Evolutionary conservation across 805 yeast species (phyloP), one percentile per base, ranked within the genome.

Genomic region (Blastobotrys americana): DNA sequence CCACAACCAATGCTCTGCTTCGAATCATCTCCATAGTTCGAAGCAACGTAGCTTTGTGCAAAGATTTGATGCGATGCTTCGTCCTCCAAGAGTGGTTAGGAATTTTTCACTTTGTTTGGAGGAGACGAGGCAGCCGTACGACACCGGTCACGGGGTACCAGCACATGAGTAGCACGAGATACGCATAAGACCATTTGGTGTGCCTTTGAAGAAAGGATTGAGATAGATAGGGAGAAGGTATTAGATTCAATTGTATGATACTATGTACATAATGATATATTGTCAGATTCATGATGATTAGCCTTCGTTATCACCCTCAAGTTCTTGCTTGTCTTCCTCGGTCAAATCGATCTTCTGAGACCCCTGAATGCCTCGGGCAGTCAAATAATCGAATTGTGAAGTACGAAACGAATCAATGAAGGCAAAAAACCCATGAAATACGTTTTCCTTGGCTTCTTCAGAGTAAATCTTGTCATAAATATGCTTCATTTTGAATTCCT

Each of bases 391-490:
- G 55, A 80, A 77, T 15, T 77, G 74, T 27, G 77, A 77, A 36
- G 78, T 78, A 17, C 80, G 85, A 61, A 82, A 87, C 33, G 83
- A 78, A 64, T 90, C 98, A 53, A 93, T 82, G 61, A 85, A 90
- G 37, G 84, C 84, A 64, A 85, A 93, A 60, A 93, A 90, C 0
- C 95, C 95, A 52, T 87, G 81, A 67, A 85, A 89, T 3, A 82
- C 83, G 58, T 88, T 86, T 56, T 88, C 97, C 57, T 78, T 77
- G 37, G 77, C 82, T 64, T 93, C 98, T 65, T 89, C 96, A 36
- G 76, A 79, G 59, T 90, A 90, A 48, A 93, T 88, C 63, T 88
- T 86, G 58, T 89, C 96, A 62, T 93, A 93, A 51, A 93, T 90
- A 63, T 74, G 81, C 61, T 81, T 82, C 77, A 76, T 78, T 69